Percentiles rank a stretch among this genome's conserved stretches.
phyloP scores from a whole-genome alignment of 805 yeast genomes.

The Yarrowia bubula region DNA sequence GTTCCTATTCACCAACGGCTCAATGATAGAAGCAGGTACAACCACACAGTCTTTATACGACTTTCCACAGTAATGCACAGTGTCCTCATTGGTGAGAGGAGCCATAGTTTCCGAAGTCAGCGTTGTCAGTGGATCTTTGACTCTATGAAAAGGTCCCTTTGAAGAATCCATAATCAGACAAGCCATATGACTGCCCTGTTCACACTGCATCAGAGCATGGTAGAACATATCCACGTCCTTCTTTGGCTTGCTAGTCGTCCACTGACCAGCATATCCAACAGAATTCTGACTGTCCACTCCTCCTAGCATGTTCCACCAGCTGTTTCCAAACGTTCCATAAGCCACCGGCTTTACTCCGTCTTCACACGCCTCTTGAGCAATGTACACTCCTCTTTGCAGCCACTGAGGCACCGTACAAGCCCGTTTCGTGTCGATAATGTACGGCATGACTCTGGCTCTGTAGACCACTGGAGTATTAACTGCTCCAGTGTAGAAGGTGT shows the following conservation, averaged over 20 bases:
- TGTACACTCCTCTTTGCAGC: not conserved
- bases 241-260: not conserved
- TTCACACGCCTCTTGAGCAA: not conserved
- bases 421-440: not conserved
- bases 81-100: not conserved
- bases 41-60: conserved; percentile 10
- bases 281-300: not conserved
- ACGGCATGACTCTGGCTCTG: not conserved
- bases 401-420: not conserved
- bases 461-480: not conserved
- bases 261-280: not conserved
- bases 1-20: not conserved
- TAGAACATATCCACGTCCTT: not conserved
- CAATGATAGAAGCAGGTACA: not conserved
- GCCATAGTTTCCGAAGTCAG: not conserved
- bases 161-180: not conserved
- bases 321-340: not conserved
- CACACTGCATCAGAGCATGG: not conserved
- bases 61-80: not conserved
- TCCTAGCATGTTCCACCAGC: not conserved
- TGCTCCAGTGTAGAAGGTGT: no score
- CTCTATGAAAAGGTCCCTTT: not conserved
- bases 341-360: not conserved
- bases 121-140: not conserved
- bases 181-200: not conserved